Evolutionary conservation across 2,329 filamentous ascomycete genomes (phyloP).

Genomic region (Arthrinium puccinioides): DNA sequence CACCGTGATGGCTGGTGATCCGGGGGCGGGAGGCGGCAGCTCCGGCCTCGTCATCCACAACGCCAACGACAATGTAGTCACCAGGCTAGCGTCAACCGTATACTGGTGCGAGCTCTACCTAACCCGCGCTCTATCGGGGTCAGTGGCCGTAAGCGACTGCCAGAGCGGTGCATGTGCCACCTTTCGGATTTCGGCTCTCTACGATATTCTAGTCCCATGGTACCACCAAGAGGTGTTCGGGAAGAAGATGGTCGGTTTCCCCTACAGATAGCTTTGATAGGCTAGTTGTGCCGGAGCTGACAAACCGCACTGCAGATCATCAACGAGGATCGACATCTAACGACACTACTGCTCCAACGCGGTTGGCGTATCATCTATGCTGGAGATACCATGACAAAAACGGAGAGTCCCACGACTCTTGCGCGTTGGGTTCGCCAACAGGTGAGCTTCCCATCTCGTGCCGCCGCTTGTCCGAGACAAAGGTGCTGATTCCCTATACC

Average conservation of each 20-base stretch:
- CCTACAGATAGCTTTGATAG: background rate
- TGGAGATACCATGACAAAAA: constrained; percentile 23
- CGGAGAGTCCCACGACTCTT: constrained; percentile 27
- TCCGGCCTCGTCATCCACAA: constrained; percentile 26
- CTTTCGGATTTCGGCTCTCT: constrained; percentile 22
- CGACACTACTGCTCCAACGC: constrained; percentile 24
- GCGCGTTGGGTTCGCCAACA: constrained; percentile 27
- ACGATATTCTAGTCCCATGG: constrained; percentile 24
- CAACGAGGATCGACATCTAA: constrained; percentile 30
- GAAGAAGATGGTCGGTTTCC: constrained; percentile 19
- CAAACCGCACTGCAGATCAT: constrained; percentile 8
- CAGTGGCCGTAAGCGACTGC: constrained; percentile 19
- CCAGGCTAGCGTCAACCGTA: constrained; percentile 22
- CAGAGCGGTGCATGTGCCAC: constrained; percentile 28
- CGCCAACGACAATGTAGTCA: constrained; percentile 18
- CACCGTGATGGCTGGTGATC: constrained; percentile 22
- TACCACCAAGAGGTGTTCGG: constrained; percentile 27
- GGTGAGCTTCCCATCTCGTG: constrained; percentile 8
- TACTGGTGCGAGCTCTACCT: constrained; percentile 28
- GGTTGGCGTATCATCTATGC: constrained; percentile 26
- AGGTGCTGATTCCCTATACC: constrained; percentile 1
- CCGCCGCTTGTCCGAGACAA: no score
- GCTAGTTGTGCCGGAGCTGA: background rate
- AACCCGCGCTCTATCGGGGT: constrained; percentile 20
- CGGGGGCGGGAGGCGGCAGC: constrained; percentile 23